Base-by-base conservation (phyloP, 2,329 filamentous ascomycete species). In the Fusarium denticulatum region DNA sequence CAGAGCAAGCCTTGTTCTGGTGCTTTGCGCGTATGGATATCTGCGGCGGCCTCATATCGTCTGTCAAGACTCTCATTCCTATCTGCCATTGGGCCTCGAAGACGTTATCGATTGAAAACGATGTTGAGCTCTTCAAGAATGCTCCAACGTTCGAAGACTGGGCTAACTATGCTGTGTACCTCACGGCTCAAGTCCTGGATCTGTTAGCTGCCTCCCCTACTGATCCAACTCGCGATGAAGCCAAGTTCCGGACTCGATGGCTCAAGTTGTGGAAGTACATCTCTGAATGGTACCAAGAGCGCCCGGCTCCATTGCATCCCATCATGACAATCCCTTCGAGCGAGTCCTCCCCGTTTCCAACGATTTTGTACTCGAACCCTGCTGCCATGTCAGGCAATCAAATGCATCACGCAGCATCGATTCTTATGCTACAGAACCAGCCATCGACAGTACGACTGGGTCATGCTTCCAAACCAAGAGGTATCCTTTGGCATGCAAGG, bases 11-110 rank as follows among this genome's bases (percentile, higher is more conserved):
- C 4, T 77, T 88, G 0, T 88, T 88, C 65, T 88, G 87, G 87
- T 87, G 85, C 62, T 88, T 88, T 77, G 86, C 86, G 0, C 82
- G 86, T 13, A 88, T 88, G 86, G 86, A 88, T 71, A 83, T 88
- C 30, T 88, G 85, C 60, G 86, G 86, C n/a, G 86, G 85, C 1
- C 80, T 88, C 11, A 87, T 88, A 13, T 87, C 85, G 9, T 85
- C 85, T 37, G 84, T 86, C 69, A 82, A 83, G 62, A 88, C 87
- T 1, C 82, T 88, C 16, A 85, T 88, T 11, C 85, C 85, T 5
- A 81, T 85, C 14, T 80, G 80, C 4, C 82, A 83, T 62, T 88
- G 87, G 87, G 81, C 84, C 0, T 82, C 82, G 1, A 76, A 78
- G 36, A 70, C 67, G 22, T 64, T 74, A 9, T 76, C 72, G 12